Evolutionary conservation across 306 rosid genomes (phyloP).

Genomic region (Clitoria ternatea): DNA sequence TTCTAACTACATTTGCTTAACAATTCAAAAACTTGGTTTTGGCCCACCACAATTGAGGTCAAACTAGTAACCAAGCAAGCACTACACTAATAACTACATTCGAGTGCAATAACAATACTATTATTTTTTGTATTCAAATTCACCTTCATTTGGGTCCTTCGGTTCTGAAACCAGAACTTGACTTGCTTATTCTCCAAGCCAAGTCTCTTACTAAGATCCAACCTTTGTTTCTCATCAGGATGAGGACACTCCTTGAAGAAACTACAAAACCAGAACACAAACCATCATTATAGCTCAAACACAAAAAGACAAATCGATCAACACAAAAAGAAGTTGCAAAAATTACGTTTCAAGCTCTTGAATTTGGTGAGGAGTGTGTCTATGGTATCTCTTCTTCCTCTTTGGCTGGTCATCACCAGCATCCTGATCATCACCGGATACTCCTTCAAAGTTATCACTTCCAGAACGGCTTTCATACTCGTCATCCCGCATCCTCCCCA

Average conservation of each 20-base stretch:
- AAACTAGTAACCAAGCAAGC: too few species aligned
- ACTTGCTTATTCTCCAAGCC: constrained; percentile 85
- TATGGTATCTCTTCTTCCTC: constrained; percentile 82
- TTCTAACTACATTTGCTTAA: too few species aligned
- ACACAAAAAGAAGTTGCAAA: background rate
- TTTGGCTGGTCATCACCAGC: constrained; percentile 55
- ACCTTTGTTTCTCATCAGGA: constrained; percentile 95
- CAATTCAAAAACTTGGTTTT: too few species aligned
- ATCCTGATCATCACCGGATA: constrained; percentile 85
- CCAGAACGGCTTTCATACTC: constrained; percentile 92
- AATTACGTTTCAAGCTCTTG: constrained; percentile 80
- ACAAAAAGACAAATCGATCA: background rate
- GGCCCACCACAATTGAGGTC: too few species aligned
- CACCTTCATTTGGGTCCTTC: constrained; percentile 98
- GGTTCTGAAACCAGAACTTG: constrained; percentile 97
- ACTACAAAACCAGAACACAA: constrained; percentile 28
- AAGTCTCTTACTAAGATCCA: constrained; percentile 78
- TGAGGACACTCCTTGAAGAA: constrained; percentile 95
- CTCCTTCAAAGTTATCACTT: constrained; percentile 77
- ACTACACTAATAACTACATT: too few species aligned
- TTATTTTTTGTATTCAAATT: background rate
- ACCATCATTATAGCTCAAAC: background rate
- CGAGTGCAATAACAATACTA: background rate
- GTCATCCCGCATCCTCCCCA: constrained; percentile 73
- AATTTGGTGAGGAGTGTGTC: constrained; percentile 88